Base-by-base conservation (phyloP, 495 filamentous ascomycete genomes). In the Elaphomyces granulatus region DNA sequence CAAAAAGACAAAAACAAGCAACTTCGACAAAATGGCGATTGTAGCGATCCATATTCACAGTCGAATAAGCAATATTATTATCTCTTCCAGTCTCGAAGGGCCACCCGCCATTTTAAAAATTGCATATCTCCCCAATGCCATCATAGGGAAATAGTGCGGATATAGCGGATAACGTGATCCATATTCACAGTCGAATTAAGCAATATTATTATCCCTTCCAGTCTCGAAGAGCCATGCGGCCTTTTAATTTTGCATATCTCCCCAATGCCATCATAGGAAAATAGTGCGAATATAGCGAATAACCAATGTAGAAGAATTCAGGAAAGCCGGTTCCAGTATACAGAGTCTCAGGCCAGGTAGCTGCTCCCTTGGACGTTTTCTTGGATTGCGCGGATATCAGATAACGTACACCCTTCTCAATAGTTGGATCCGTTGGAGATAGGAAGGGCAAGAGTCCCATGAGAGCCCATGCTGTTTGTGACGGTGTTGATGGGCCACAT, bases 231-330 rank as follows among this genome's bases (percentile, higher is more conserved):
- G n/a, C n/a, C n/a, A n/a, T n/a, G n/a, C n/a, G n/a, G n/a, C n/a
- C n/a, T n/a, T n/a, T n/a, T n/a, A n/a, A n/a, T n/a, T n/a, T n/a
- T n/a, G 39, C 15, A 34, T 57, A 66, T 21, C 54, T 43, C 0
- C 55, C 53, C 38, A 66, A 34, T 0, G 61, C 63, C 54, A 61
- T 63, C 35, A 64, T 50, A 6, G 63, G 56, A 33, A 66, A 66
- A 26, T 55, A 59, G 44, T 63, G 63, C 1, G 38, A 23, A 37
- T 64, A 66, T 9, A 51, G 44, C 1, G 33, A 12, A 43, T 64
- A 66, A 2, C 53, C 45, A 14, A 64, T 4, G 23, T 60, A 66
- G 16, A 61, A 48, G 26, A 41, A 33, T 1, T 47, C 48, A 0
- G 63, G 63, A 38, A 66, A 63, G 2, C 54, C 63, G 4, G 50